Conservation (phyloP, 345 rosid species). For the Citrus reticulata region DNA sequence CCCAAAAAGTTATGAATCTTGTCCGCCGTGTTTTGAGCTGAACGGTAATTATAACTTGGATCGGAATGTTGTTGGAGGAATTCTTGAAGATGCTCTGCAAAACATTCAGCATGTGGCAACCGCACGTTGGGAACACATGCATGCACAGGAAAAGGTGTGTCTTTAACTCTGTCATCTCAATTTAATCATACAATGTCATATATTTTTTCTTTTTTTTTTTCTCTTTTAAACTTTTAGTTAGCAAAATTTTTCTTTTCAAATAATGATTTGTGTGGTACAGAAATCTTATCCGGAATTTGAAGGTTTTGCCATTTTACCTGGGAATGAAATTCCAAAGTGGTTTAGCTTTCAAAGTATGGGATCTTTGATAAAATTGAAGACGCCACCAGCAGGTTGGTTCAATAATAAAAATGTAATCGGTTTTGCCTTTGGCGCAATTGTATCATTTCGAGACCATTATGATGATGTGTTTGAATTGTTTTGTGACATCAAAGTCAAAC, state of each 20-base stretch:
- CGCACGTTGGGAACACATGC: no score
- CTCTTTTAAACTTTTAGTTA: background rate
- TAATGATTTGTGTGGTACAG: background rate
- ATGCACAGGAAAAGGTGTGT: no score
- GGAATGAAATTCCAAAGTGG: no score
- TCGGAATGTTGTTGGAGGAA: background rate
- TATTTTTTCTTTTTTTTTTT: background rate
- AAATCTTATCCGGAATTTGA: background rate
- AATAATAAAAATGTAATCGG: background rate
- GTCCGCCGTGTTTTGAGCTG: slow-evolving; percentile 13
- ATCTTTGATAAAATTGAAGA: background rate
- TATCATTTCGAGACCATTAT: background rate
- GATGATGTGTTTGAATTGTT: background rate
- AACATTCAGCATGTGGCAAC: no score
- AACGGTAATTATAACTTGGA: background rate
- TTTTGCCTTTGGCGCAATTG: background rate
- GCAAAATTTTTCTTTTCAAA: background rate
- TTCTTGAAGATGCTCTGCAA: background rate
- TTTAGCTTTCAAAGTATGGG: no score
- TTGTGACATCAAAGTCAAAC: background rate
- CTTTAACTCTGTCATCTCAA: no score
- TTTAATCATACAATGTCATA: background rate
- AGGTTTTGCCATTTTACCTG: background rate
- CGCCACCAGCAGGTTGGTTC: background rate
- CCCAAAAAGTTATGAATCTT: background rate